Base-by-base conservation (phyloP, 495 filamentous ascomycete species). In the Lentithecium fluviatile region DNA sequence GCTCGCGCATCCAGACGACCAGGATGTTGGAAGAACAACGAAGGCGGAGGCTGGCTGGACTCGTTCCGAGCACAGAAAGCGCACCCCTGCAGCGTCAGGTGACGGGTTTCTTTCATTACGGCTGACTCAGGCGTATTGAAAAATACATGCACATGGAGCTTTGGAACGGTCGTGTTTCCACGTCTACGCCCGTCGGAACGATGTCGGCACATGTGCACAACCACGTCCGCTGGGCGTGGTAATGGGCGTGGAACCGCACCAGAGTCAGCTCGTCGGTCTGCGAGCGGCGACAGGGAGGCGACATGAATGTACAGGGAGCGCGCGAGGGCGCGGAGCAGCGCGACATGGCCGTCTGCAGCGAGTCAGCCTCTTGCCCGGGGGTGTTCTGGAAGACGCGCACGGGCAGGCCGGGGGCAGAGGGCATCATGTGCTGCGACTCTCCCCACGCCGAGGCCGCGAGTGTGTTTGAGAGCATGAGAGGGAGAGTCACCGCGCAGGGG, bases 331-430 rank as follows among this genome's bases (percentile, higher is more conserved):
- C 53, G 26, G 34, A 24, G 19, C 24, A 45, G 45, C 29, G 42
- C 43, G 45, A 48, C 32, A 51, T 32, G n/a, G 29, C 2, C 32
- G 17, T 23, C 40, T 47, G 47, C 49, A 51, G 32, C 50, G 56
- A 67, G 60, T 59, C 60, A 60, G 60, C 59, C 40, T 56, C 60
- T 46, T 53, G 54, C 42, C 52, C 59, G 53, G 52, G 64, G 48
- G 19, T 7, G 37, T 60, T 64, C 60, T 64, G 54, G 65, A 60
- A 63, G 21, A 25, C 46, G 25, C 29, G 10, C 24, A 40, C 19
- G 38, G 15, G 10, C 15, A 19, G 32, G 17, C 53, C 60, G 49
- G 37, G 40, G 36, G 58, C 43, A 24, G 45, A 17, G 45, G 11
- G 11, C 45, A 48, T 51, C 46, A 50, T 58, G 55, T 58, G 56